These are phyloP conservation scores for Tulasnella sp. DNA, from an alignment of 768 basidiomycete species.

Conservation along the genomic window DNA sequence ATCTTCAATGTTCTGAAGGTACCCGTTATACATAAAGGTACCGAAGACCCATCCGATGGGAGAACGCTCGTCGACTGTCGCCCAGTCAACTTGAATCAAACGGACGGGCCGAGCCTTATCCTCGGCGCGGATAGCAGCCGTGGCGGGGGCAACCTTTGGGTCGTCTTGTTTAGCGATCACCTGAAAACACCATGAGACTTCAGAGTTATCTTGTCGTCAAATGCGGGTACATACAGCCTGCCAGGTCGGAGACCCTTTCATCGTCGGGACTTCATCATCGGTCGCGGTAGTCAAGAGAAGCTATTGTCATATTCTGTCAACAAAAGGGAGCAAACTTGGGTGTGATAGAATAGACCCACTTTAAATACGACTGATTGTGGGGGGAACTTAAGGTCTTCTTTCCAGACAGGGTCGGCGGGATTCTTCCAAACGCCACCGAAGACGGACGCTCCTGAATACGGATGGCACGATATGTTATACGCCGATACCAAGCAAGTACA, in stretches of 20 bases:
- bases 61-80: neutral
- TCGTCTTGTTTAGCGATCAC: neutral
- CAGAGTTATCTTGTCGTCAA: neutral
- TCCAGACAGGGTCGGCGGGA: neutral
- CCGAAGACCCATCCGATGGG: conserved; percentile 24
- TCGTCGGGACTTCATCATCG: conserved; percentile 9
- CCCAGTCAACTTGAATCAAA: conserved; percentile 23
- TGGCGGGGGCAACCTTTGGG: neutral
- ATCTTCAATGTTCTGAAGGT: neutral
- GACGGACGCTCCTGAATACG: neutral
- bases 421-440: conserved; percentile 9
- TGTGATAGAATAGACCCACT: neutral
- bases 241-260: conserved; percentile 17
- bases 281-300: conserved; percentile 10
- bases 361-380: neutral
- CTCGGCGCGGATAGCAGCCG: neutral
- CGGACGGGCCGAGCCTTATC: neutral
- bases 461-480: neutral
- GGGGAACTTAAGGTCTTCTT: neutral
- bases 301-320: neutral
- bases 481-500: neutral
- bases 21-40: conserved; percentile 10
- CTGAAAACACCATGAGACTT: neutral
- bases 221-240: neutral
- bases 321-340: neutral